Base-by-base conservation (phyloP, 2,329 filamentous ascomycete species). In the Conoideocrella luteorostrata region DNA sequence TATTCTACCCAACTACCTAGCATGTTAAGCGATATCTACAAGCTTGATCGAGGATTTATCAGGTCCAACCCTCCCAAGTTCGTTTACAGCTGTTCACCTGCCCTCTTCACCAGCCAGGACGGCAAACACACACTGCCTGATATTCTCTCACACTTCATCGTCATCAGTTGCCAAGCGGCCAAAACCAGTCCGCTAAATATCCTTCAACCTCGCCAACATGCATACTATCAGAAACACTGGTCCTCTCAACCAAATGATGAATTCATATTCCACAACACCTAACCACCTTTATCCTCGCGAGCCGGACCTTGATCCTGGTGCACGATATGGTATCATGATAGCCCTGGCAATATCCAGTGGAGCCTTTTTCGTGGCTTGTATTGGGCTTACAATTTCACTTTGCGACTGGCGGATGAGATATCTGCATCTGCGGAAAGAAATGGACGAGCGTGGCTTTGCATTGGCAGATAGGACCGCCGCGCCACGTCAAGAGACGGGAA, bases 361-460 rank as follows among this genome's bases (percentile, higher is more conserved):
- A 17, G 46, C 46, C 15, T 45, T 47, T 28, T 45, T 45, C 29
- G 39, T 47, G 39, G 39, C 46, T 20, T 47, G 46, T 20, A 40
- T 47, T 18, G 46, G 42, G 22, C 39, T 47, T 7, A 43, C 30
- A 13, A 43, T 47, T 23, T 29, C 46, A 11, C 30, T 47, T 11
- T 47, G 43, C 35, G 42, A 47, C 30, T 47, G 46, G 46, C 38
- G 46, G 34, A 43, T 40, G 46, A 36, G 46, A 43, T 47, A 47
- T 26, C 15, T 47, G 20, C 39, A 33, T 11, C 34, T 47, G 5
- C 33, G 46, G 4, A 45, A 45, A 24, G 43, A 47, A 9, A 35
- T 47, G 11, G 42, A 47, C 28, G 42, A 45, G 13, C 33, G 39
- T 23, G 46, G 42, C 20, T 45, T 42, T 39, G 18, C 9, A 6